Evolutionary conservation across 2,329 filamentous ascomycete genomes (phyloP), one percentile per base, ranked within the genome.

Genomic region (Thermoascus crustaceus): DNA sequence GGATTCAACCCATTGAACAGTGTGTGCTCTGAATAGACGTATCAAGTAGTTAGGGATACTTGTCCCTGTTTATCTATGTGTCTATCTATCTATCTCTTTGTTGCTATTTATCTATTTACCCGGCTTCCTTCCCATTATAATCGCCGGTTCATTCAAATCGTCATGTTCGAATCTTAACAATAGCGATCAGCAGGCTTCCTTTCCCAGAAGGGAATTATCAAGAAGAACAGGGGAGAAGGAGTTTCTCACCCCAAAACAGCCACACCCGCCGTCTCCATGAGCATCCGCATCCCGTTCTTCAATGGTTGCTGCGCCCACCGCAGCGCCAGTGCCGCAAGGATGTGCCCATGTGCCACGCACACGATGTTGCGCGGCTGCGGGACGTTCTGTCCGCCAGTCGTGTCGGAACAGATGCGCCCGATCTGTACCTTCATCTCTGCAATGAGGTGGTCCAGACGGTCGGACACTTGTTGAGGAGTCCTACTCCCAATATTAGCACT

Each of bases 241-340:
- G 34, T 33, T 21, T 9, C 40, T 30, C 26, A 46, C 44, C 42
- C 40, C 13, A 47, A 35, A 22, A 47, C 27, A 34, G 32, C 40
- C 26, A 46, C 42, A 25, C 44, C 38, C 8, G 30, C 35, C 22
- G 44, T 36, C 38, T 45, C 42, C 18, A 43, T 37, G 27, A 47
- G 17, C 34, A 44, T 14, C 30, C 41, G 38, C 35, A 35, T 34
- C 7, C 40, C 42, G 13, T 38, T 29, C 8, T 25, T 18, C 29
- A 47, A 30, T 17, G 44, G 34, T 26, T 32, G 21, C 2, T 30
- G 29, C 8, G 26, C 29, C 44, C 44, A 47, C 14, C 44, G 33
- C 32, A 45, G 35, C 22, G 44, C 42, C 37, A 47, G n/a, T 5
- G 42, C 38, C 30, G 44, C 35, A 9, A 47, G 37, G 17, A 43